Evolutionary conservation across 805 yeast genomes (phyloP), one percentile per base, ranked within the genome.

Genomic region (Crinitomyces ghanaensis): DNA sequence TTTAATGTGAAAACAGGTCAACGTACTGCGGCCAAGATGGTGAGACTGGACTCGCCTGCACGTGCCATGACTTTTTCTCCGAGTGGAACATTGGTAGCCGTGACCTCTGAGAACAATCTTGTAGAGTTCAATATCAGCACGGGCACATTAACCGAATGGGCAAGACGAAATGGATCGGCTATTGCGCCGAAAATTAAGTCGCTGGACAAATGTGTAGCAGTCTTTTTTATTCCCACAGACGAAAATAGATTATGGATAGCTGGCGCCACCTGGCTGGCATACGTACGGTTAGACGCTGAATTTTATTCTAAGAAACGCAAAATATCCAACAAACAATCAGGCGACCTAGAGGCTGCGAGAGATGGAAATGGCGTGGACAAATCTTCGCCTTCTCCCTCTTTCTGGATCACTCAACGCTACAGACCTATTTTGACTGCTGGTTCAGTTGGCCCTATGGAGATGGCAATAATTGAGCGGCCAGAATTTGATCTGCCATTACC

Each of bases 251-350:
- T 79, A 11, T 88, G 95, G 95, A 57, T 84, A n/a, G 85, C 82
- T 71, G 93, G 95, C 2, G 66, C 80, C 14, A 70, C 70, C 33
- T 88, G 95, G 93, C 44, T 86, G 11, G 70, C 78, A 3, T 80
- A 70, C 52, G 20, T 14, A 22, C 18, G n/a, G n/a, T n/a, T n/a
- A n/a, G n/a, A n/a, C n/a, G n/a, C n/a, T n/a, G n/a, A n/a, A n/a
- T n/a, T n/a, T n/a, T n/a, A n/a, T n/a, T n/a, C n/a, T n/a, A n/a
- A n/a, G n/a, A n/a, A n/a, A n/a, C n/a, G 19, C 30, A 7, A 20
- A 19, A 6, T 16, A n/a, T 12, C 13, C 13, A 7, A 26, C 8
- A 26, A 8, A n/a, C 28, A 26, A n/a, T 15, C 12, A 12, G 12
- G 8, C 13, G 26, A 6, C 34, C 30, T 14, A 54, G 48, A 20